Base-by-base conservation (phyloP, 345 rosid species). In the Adansonia digitata region DNA sequence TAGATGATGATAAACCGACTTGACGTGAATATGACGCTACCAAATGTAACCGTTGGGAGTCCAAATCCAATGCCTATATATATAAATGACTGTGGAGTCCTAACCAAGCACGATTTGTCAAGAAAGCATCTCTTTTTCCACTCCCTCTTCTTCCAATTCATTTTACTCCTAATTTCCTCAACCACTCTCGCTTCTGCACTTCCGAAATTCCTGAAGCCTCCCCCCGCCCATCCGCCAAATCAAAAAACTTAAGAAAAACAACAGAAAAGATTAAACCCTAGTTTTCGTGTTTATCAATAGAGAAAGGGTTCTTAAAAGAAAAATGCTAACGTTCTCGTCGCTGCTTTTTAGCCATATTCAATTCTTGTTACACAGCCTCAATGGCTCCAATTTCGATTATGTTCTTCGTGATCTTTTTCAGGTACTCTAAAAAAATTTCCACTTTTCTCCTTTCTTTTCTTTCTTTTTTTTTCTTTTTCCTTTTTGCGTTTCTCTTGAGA, bases 261-360 rank as follows among this genome's bases (percentile, higher is more conserved):
- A 31, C 1, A 18, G 1, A 18, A 51, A 15, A 48, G 2, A 18
- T n/a, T 0, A 51, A 51, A 51, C 10, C 55, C 10, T n/a, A 51
- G 18, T 51, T 51, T 10, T n/a, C 24, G 55, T n/a, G 22, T 14
- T 45, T 45, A 13, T 13, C 49, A 45, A 5, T 5, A 45, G 48
- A 10, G 49, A 45, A 45, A 1, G 14, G 5, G 5, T 45, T 2
- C 2, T 43, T 2, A 1, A 43, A 12, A 43, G 2, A 12, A 1
- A 48, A 51, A 90, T 94, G 94, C 77, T 81, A 8, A 71, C 75
- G 70, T 71, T 77, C 46, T 83, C 93, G 46, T 82, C 88, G 39
- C 74, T 81, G 56, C 69, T 90, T 72, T 77, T 89, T 40, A 75
- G 79, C 20, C 91, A 90, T 81, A 83, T 90, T 82, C 94, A 90